Conservation (phyloP, 202 grass and related monocot species). For the Dendrocalamus latiflorus region DNA sequence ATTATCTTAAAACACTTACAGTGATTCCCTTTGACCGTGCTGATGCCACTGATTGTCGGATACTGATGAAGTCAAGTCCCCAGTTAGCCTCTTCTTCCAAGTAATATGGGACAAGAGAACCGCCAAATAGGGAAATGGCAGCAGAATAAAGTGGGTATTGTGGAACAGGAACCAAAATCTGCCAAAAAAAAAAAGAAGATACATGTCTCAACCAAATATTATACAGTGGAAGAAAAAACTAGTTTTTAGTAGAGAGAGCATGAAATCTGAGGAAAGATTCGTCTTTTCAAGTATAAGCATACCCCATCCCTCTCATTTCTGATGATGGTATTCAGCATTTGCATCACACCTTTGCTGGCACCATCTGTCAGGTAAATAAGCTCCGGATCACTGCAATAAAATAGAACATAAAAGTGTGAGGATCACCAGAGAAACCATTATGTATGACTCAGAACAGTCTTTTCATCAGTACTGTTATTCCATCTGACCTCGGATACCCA, state of each 20-base stretch:
- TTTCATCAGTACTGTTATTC: not conserved
- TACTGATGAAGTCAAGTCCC: slow-evolving; percentile 64
- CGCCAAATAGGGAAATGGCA: slow-evolving; percentile 78
- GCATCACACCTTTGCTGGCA: slow-evolving; percentile 98
- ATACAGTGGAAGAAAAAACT: not conserved
- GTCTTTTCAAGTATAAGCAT: slow-evolving; percentile 18
- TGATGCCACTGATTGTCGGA: slow-evolving; percentile 51
- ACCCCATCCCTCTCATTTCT: slow-evolving; percentile 87
- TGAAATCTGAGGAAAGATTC: not conserved
- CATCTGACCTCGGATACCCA: slow-evolving; percentile 83
- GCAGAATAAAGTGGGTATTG: slow-evolving; percentile 99
- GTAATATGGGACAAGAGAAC: slow-evolving; percentile 93
- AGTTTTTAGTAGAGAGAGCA: not conserved
- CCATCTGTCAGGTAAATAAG: slow-evolving; percentile 93
- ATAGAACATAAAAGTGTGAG: not conserved
- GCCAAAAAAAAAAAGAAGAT: slow-evolving; percentile 23
- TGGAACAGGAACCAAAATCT: slow-evolving; percentile 99
- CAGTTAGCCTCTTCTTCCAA: slow-evolving; percentile 96
- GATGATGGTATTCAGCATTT: slow-evolving; percentile 81
- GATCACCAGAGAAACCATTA: not conserved
- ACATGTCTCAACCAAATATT: not conserved
- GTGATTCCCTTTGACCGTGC: slow-evolving; percentile 83
- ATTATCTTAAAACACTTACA: slow-evolving; percentile 47
- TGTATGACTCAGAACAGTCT: not conserved
- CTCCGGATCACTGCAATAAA: slow-evolving; percentile 80